Evolutionary conservation across 805 yeast species (phyloP), one percentile per base, ranked within the genome.

Genomic region (Candida berthetii): DNA sequence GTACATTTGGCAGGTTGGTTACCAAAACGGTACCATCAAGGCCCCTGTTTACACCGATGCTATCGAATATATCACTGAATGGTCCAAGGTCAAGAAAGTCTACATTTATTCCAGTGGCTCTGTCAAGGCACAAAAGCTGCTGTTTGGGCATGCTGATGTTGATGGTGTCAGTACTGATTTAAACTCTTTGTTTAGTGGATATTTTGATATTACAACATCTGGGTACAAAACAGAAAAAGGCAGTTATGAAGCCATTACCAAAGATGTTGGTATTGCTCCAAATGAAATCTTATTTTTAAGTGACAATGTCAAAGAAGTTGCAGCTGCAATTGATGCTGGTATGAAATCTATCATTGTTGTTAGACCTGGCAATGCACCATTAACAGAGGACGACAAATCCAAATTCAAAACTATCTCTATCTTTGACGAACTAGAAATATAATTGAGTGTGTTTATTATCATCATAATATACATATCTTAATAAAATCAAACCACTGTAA

Each of bases 21-120:
- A 89, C 60, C 76, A 71, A 20, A 62, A 70, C n/a, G 95, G 96
- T 2, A 79, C 77, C 44, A 71, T 90, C 43, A 69, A 68, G 49
- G 93, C 95, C 1, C 96, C 96, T 0, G 57, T 90, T 4, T 90
- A 78, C 54, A 54, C 50, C 0, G 98, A 90, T 60, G 90, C 93
- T 1, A 69, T 85, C 36, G 62, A 63, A 0, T 72, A 75, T 35
- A 74, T 89, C 40, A 49, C 66, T 38, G 42, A 52, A 3, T 74
- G 80, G 76, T 43, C 52, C 1, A 20, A 43, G 3, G 47, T 52
- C 1, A 49, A 27, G n/a, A 27, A 27, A 13, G 64, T 87, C 0
- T 85, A 71, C 55, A 87, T 90, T 16, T 90, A 90, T 62, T 88
- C 96, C 0, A 85, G 95, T 22, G 98, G 98, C 1, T 82, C 93